Evolutionary conservation across 2,329 filamentous ascomycete genomes (phyloP).

Genomic region (Verruconis gallopava): DNA sequence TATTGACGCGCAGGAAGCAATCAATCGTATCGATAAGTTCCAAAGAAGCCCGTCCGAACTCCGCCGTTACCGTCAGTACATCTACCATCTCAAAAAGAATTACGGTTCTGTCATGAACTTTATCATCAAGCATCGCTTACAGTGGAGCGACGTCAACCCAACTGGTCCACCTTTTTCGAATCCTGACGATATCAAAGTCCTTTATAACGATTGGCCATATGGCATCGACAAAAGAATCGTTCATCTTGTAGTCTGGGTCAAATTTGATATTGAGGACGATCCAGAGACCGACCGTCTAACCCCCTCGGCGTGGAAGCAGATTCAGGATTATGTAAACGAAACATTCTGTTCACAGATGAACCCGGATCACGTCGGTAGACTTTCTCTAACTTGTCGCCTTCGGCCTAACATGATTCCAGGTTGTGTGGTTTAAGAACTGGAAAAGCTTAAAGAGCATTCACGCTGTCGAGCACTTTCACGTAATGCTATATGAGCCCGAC

Average conservation of each 20-base stretch:
- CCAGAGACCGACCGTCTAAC: slow-evolving; percentile 53
- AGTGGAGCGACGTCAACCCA: slow-evolving; percentile 45
- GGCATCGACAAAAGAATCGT: slow-evolving; percentile 65
- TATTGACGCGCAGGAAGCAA: slow-evolving; percentile 22
- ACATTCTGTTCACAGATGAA: slow-evolving; percentile 47
- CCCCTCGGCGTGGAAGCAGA: slow-evolving; percentile 44
- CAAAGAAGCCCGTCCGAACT: slow-evolving; percentile 65
- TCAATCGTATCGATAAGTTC: slow-evolving; percentile 63
- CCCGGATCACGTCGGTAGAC: slow-evolving; percentile 28
- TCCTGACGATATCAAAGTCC: slow-evolving; percentile 52
- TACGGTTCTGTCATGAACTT: slow-evolving; percentile 72
- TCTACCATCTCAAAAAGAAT: slow-evolving; percentile 45
- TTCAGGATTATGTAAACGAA: slow-evolving; percentile 56
- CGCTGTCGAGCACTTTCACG: slow-evolving; percentile 85
- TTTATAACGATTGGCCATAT: slow-evolving; percentile 93
- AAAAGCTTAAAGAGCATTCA: slow-evolving; percentile 69
- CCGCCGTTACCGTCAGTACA: slow-evolving; percentile 63
- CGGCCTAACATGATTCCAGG: slow-evolving; percentile 26
- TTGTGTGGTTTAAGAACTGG: slow-evolving; percentile 94
- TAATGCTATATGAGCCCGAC: slow-evolving; percentile 75
- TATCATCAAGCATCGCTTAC: slow-evolving; percentile 55
- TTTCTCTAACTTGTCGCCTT: not conserved
- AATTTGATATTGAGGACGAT: slow-evolving; percentile 67
- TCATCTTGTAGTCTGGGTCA: slow-evolving; percentile 87
- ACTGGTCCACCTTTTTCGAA: slow-evolving; percentile 11